These are phyloP conservation scores for Mycena olivaceomarginata DNA, from an alignment of 768 basidiomycete species.

Conservation along the genomic window DNA sequence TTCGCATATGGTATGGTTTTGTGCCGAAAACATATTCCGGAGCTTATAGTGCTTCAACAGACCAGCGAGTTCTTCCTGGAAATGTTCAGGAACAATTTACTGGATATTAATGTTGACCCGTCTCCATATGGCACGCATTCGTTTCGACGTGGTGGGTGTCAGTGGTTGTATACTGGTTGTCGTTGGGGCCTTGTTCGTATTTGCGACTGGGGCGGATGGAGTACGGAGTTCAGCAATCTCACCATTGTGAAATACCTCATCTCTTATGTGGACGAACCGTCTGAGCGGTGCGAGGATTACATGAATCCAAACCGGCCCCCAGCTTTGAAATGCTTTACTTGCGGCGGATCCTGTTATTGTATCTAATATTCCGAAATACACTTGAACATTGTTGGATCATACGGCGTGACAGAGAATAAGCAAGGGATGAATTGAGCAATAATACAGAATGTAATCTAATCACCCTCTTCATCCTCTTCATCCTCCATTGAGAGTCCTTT, in stretches of 20 bases:
- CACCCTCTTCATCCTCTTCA: neutral
- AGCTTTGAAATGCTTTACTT: slow-evolving; percentile 49
- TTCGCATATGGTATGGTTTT: slow-evolving; percentile 49
- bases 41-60: slow-evolving; percentile 39
- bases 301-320: slow-evolving; percentile 55
- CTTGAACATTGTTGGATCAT: neutral
- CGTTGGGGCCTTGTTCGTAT: slow-evolving; percentile 60
- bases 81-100: slow-evolving; percentile 60
- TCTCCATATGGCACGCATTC: too few relatives aligned
- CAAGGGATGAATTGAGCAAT: too few relatives aligned
- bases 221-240: slow-evolving; percentile 57
- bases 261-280: slow-evolving; percentile 61
- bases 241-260: slow-evolving; percentile 65
- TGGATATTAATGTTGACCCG: slow-evolving; percentile 61
- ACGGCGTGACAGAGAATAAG: too few relatives aligned
- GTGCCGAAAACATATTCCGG: neutral
- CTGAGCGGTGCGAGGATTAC: slow-evolving; percentile 54
- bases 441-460: neutral
- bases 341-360: slow-evolving; percentile 56
- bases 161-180: slow-evolving; percentile 56
- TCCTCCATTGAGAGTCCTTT: slow-evolving; percentile 9
- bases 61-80: slow-evolving; percentile 59
- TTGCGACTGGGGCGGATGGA: slow-evolving; percentile 69
- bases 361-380: neutral
- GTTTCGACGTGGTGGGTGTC: slow-evolving; percentile 53